phyloP scores from a whole-genome alignment of 768 basidiomycete genomes.

The Rhizopogon vulgaris region DNA sequence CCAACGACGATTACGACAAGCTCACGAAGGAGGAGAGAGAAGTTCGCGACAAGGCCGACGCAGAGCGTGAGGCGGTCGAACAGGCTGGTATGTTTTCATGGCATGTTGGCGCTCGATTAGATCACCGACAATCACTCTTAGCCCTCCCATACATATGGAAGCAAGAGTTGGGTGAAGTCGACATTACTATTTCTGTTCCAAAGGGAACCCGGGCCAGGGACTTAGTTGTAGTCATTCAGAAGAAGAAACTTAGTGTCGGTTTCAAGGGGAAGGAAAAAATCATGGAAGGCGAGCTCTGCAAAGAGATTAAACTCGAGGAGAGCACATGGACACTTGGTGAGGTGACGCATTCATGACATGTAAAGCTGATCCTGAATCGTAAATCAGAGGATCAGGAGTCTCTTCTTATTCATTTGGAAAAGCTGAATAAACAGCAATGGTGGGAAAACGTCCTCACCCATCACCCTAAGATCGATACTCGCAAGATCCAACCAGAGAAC shows the following conservation, averaged over 20 bases:
- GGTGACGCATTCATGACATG: neutral
- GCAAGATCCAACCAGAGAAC: constrained; percentile 91
- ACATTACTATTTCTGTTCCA: constrained; percentile 78
- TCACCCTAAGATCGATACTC: constrained; percentile 95
- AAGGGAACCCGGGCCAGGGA: constrained; percentile 81
- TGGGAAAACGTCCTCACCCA: constrained; percentile 96
- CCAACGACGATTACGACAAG: constrained; percentile 61
- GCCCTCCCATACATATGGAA: constrained; percentile 90
- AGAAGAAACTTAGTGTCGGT: constrained; percentile 77
- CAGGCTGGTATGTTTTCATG: constrained; percentile 64
- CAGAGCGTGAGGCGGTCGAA: constrained; percentile 66
- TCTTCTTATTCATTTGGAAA: constrained; percentile 77
- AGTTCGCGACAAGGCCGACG: constrained; percentile 59
- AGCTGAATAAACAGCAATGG: constrained; percentile 86
- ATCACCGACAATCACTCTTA: constrained; percentile 25
- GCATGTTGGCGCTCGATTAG: constrained; percentile 12
- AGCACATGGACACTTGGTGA: constrained; percentile 96
- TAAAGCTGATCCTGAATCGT: constrained; percentile 6
- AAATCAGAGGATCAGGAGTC: constrained; percentile 67
- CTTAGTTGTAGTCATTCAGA: constrained; percentile 66
- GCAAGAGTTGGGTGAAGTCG: constrained; percentile 84
- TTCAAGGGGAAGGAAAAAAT: constrained; percentile 84
- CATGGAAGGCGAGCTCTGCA: constrained; percentile 84
- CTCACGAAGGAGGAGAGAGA: constrained; percentile 74
- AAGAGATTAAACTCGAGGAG: constrained; percentile 92